Evolutionary conservation across 495 filamentous ascomycete genomes (phyloP).

Genomic region (Trichocladium antarcticum): DNA sequence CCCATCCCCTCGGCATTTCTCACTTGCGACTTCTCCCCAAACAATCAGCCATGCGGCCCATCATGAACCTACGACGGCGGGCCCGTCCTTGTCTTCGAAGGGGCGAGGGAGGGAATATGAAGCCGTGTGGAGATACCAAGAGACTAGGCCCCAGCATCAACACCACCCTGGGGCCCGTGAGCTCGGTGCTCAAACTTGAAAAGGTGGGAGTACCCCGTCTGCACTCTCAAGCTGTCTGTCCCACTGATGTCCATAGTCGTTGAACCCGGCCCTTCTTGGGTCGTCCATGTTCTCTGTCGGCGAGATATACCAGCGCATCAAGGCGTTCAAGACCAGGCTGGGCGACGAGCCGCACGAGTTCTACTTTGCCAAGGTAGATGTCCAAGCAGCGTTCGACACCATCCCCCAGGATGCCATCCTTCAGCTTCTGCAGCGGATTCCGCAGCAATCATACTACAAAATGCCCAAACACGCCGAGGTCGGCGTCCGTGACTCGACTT

Average conservation of each 20-base stretch:
- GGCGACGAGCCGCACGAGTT: slow-evolving; percentile 14
- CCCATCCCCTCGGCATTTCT: slow-evolving; percentile 58
- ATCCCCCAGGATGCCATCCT: slow-evolving; percentile 77
- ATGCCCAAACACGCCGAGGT: slow-evolving; percentile 67
- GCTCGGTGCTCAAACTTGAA: slow-evolving; percentile 67
- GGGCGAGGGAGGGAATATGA: slow-evolving; percentile 32
- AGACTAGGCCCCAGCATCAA: slow-evolving; percentile 70
- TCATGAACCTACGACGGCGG: slow-evolving; percentile 71
- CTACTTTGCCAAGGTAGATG: slow-evolving; percentile 89
- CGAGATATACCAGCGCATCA: slow-evolving; percentile 70
- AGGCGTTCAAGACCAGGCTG: slow-evolving; percentile 50
- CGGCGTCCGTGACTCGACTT: slow-evolving; percentile 29
- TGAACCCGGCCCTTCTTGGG: slow-evolving; percentile 53
- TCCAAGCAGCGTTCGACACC: slow-evolving; percentile 86
- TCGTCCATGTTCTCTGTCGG: slow-evolving; percentile 67
- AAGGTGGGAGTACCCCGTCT: slow-evolving; percentile 33
- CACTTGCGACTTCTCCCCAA: slow-evolving; percentile 77
- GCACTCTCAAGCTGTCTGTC: neutral
- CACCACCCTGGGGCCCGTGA: slow-evolving; percentile 60
- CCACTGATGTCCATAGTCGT: slow-evolving; percentile 27
- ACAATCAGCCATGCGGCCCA: slow-evolving; percentile 53
- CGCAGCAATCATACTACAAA: slow-evolving; percentile 56
- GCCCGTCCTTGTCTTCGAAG: slow-evolving; percentile 40
- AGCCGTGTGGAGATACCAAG: too few species aligned
- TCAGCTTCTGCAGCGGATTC: slow-evolving; percentile 49